A percentile compares a stretch with the other conserved stretches of the same genome.
Evolutionary conservation across 108 stramenopile genomes (phyloP).

Genomic region (Nitzschia sp.): DNA sequence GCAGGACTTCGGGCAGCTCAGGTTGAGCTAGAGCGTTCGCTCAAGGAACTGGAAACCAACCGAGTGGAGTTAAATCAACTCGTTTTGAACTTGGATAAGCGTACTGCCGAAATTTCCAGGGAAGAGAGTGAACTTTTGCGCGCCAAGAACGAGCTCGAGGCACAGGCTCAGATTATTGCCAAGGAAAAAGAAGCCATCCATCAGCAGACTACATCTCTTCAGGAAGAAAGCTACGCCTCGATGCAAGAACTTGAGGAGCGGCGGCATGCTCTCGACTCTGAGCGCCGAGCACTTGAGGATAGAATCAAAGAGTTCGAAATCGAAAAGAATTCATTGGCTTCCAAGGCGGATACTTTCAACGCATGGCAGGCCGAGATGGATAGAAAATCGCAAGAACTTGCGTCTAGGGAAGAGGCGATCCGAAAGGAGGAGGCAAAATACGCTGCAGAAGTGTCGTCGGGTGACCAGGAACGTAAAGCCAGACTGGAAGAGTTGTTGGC

Average conservation of each 20-base stretch:
- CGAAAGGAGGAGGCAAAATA: not conserved
- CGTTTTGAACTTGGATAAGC: constrained; percentile 11
- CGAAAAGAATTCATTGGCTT: not conserved
- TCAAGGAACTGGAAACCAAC: constrained; percentile 25
- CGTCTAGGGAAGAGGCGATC: not conserved
- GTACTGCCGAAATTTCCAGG: constrained; percentile 8
- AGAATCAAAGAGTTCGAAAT: not conserved
- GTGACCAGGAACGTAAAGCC: not conserved
- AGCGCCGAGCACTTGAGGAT: constrained; percentile 15
- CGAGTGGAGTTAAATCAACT: constrained; percentile 30
- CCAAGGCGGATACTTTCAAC: not conserved
- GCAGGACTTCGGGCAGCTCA: constrained; percentile 22
- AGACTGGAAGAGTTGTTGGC: not conserved
- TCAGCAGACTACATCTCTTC: not conserved
- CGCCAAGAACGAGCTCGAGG: constrained; percentile 7
- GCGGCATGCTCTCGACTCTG: not conserved
- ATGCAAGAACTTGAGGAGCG: constrained; percentile 11
- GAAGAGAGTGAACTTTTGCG: constrained; percentile 7
- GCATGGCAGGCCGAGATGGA: not conserved
- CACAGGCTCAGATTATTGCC: constrained; percentile 3
- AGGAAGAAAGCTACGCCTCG: not conserved
- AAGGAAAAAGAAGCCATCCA: constrained; percentile 6
- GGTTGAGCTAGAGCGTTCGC: constrained; percentile 7
- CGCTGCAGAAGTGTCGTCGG: not conserved
- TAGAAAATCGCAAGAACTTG: not conserved